These are phyloP conservation scores for Tulasnella sp. DNA, from an alignment of 768 basidiomycete genomes.

Conservation along the genomic window DNA sequence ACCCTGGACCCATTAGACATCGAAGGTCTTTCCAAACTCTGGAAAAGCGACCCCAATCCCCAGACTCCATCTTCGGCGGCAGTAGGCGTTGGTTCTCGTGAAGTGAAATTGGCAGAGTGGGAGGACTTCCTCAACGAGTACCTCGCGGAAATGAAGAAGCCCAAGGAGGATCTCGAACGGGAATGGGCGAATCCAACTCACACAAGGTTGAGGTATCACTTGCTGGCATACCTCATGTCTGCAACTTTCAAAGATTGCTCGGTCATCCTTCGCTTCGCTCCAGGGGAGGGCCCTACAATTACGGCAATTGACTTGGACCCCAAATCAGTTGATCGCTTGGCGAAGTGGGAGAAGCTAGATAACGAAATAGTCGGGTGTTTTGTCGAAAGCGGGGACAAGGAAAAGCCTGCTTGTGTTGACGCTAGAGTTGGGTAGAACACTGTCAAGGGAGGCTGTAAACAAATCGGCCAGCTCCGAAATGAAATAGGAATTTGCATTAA, in stretches of 20 bases:
- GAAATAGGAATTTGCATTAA: background rate
- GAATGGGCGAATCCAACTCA: conserved; percentile 35
- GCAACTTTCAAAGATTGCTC: conserved; percentile 98
- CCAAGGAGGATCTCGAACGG: conserved; percentile 36
- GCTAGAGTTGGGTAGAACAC: background rate
- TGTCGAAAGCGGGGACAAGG: conserved; percentile 12
- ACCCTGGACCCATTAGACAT: conserved; percentile 80
- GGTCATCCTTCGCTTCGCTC: conserved; percentile 46
- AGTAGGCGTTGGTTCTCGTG: conserved; percentile 33
- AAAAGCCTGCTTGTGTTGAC: background rate
- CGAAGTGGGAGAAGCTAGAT: conserved; percentile 72
- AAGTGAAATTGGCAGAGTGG: conserved; percentile 67
- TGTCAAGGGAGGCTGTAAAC: background rate
- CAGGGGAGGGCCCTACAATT: conserved; percentile 39
- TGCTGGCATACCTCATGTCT: conserved; percentile 76
- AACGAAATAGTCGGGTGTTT: conserved; percentile 49
- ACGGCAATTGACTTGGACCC: conserved; percentile 83
- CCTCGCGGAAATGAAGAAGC: conserved; percentile 35
- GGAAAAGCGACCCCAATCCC: conserved; percentile 27
- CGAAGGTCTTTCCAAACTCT: conserved; percentile 57
- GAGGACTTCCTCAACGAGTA: conserved; percentile 56
- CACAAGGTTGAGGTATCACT: conserved; percentile 54
- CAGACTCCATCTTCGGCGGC: conserved; percentile 2
- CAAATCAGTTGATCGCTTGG: conserved; percentile 63
- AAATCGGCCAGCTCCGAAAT: background rate